Conservation (phyloP, 75 land plant genomes). For the Azolla pinnata region DNA sequence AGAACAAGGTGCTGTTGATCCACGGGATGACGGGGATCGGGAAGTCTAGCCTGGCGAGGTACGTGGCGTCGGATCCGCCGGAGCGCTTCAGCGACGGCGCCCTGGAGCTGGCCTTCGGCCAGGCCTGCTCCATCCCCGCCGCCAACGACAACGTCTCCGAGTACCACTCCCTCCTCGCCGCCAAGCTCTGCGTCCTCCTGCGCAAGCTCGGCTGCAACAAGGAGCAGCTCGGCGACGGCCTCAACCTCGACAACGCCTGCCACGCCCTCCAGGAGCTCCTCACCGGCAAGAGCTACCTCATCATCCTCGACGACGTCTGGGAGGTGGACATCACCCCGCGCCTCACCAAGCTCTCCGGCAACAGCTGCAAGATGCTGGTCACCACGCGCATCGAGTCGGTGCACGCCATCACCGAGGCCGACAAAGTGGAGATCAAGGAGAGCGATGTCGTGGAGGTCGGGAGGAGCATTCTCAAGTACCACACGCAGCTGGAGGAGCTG, state of each 20-base stretch:
- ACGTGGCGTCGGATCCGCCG: slow-evolving; percentile 41
- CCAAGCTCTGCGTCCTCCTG: slow-evolving; percentile 22
- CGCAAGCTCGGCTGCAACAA: slow-evolving; percentile 25
- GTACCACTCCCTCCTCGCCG: slow-evolving; percentile 36
- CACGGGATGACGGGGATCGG: slow-evolving; percentile 45
- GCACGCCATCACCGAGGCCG: slow-evolving; percentile 33
- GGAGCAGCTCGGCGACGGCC: slow-evolving; percentile 20
- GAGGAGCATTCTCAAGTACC: slow-evolving; percentile 38
- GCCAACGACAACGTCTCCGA: slow-evolving; percentile 21
- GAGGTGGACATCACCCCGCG: slow-evolving; percentile 36
- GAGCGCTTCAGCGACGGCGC: slow-evolving; percentile 28
- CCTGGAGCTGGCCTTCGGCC: slow-evolving; percentile 35
- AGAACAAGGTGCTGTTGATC: not conserved
- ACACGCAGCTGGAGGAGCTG: slow-evolving; percentile 26
- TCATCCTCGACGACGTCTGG: slow-evolving; percentile 45
- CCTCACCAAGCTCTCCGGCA: slow-evolving; percentile 34
- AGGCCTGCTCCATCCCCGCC: slow-evolving; percentile 36
- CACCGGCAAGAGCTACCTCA: slow-evolving; percentile 29
- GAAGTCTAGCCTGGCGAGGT: slow-evolving; percentile 42
- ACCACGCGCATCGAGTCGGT: slow-evolving; percentile 40
- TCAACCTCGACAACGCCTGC: slow-evolving; percentile 33
- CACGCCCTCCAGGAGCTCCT: slow-evolving; percentile 32
- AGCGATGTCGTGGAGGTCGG: slow-evolving; percentile 32
- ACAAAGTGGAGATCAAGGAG: slow-evolving; percentile 34
- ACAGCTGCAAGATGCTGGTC: slow-evolving; percentile 33